Evolutionary conservation across 305 asterid genomes (phyloP), one percentile per base, ranked within the genome.

Genomic region (Fraxinus paxiana): DNA sequence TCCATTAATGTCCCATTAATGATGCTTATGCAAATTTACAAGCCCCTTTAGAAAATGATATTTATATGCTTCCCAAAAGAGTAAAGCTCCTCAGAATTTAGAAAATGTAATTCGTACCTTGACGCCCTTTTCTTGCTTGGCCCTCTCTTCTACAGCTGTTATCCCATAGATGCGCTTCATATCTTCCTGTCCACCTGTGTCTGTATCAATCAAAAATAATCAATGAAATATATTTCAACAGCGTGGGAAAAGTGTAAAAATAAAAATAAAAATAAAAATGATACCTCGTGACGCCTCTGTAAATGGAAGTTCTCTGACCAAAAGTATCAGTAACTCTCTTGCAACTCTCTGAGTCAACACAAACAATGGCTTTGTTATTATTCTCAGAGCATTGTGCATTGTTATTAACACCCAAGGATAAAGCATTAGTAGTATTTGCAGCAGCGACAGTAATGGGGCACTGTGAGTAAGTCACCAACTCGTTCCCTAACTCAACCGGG

Each of bases 91-190:
- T n/a, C 34, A 77, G 73, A 78, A 75, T 72, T 73, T 61, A 48
- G 18, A 54, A 17, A 67, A 79, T 61, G 5, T 20, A 69, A 46
- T 70, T 54, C 81, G 89, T 92, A 96, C 99, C 99, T 96, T 96
- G 99, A 87, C 99, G 98, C 85, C 99, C 98, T 88, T 96, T 96
- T 88, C 98, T 94, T 12, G 98, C 98, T 87, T 94, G 97, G 37
- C 99, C 99, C 80, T 96, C 99, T 48, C 98, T 92, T 83, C 98
- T 89, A 87, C 98, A 92, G 97, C 98, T 94, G 91, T 96, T 96
- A 85, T 96, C 99, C 99, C 99, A 96, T 34, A 96, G 97, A 91
- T 94, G 99, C 82, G 99, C 99, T 88, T 96, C 99, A 78, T 96
- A 96, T 92, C 99, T 92, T 12, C 99, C 99, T 15, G 99, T 96